Evolutionary conservation across 768 basidiomycete species (phyloP), one percentile per base, ranked within the genome.

Genomic region (Boletellus sp.): DNA sequence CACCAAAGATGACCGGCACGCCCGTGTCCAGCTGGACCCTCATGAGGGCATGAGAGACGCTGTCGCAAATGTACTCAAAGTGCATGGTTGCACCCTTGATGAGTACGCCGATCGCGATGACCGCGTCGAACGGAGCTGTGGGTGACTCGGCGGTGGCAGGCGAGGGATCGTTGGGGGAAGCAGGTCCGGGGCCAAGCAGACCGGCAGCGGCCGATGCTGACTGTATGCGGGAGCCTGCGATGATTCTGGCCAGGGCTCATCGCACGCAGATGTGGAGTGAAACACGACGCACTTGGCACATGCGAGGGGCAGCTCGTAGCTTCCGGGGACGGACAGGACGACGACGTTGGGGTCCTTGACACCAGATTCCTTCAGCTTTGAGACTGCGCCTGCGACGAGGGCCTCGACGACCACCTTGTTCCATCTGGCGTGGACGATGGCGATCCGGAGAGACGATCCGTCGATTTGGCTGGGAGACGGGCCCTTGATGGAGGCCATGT

Each of bases 81-180:
- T 99, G 96, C 93, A 96, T 96, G 16, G 96, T 98, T 1, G 83
- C 77, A 45, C 96, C 95, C 68, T 99, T 99, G 77, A 99, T 96
- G 66, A 99, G 85, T 33, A 95, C 93, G 13, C 96, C 96, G 63
- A 98, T 91, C 46, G 96, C 94, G 66, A 99, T 95, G 56, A 96
- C 85, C 13, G 94, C 96, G 67, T 95, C 87, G 59, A 98, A 97
- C 0, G 95, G 87, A 47, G 78, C 75, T 15, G 64, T 70, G 36
- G 79, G 77, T 34, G 77, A 71, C 56, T 71, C 73, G 15, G 68
- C 51, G 10, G 56, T 35, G 35, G 52, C 8, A 17, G 51, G 42
- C 15, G 76, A 48, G 24, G 67, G 62, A 10, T 64, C 44, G 42
- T 64, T 68, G 35, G 68, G 76, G 56, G 71, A 64, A 6, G 61